Base-by-base conservation (phyloP, 768 basidiomycete species). In the Gloeostereum incarnatum region DNA sequence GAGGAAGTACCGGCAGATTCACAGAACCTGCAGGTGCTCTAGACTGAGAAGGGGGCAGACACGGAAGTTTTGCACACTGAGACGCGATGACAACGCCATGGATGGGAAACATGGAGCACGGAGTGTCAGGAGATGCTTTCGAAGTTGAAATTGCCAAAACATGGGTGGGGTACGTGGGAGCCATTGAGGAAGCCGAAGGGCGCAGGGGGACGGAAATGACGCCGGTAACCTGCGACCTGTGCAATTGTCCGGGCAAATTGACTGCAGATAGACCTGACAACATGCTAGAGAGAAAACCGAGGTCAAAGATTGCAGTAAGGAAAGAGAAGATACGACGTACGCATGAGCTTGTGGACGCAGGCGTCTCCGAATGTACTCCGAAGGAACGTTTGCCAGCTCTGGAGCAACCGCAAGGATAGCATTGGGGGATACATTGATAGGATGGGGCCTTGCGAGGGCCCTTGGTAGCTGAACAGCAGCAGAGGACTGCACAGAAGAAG, bases 391-490 rank as follows among this genome's bases (percentile, higher is more conserved):
- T 11, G 58, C 66, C 13, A 88, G 68, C 39, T 77, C 78, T 41
- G 81, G 78, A n/a, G 80, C 74, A 43, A 73, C 68, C n/a, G 78
- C 74, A 2, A 64, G 51, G 48, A 89, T 61, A 26, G 74, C 71
- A 27, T 75, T 75, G 32, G 66, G 60, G 26, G 75, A 66, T 27
- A 84, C 69, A 41, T 77, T 73, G 27, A 62, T 50, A 45, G 71
- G 78, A 2, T 65, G 57, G 4, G 85, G 83, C 8, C 81, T 73
- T 22, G 71, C 62, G 35, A 88, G 76, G 27, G 65, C 74, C 39
- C 83, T 73, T n/a, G 83, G 85, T 17, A 88, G 73, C 48, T 84
- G 78, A 8, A 86, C 66, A 9, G 49, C 43, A 7, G 40, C 43
- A 22, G 50, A 17, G 25, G 35, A 41, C 13, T 48, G 18, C 19